Conservation (phyloP, 768 basidiomycete genomes). For the Macrolepiota fuliginosa region DNA sequence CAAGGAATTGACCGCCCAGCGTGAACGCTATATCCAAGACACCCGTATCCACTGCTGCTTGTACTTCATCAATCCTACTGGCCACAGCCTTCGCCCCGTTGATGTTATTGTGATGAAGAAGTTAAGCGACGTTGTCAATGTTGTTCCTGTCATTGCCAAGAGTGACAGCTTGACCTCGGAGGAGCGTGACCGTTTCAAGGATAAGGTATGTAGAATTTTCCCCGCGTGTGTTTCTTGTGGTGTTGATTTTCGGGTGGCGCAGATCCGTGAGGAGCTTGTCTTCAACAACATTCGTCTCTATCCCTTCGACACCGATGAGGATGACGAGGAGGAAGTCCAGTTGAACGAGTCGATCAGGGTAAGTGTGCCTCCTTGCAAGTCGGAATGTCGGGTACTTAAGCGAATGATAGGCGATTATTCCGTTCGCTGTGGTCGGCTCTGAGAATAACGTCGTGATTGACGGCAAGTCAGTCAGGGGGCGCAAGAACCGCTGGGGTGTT, state of each 20-base stretch:
- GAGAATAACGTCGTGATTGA: constrained; percentile 94
- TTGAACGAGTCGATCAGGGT: constrained; percentile 91
- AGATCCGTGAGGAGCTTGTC: constrained; percentile 92
- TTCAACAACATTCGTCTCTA: constrained; percentile 93
- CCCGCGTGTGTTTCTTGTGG: background rate
- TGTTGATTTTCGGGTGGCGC: constrained; percentile 15
- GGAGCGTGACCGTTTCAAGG: constrained; percentile 91
- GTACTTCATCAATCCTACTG: constrained; percentile 99
- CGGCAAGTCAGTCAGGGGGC: constrained; percentile 91
- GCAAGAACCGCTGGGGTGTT: constrained; percentile 98
- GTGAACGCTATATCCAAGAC: constrained; percentile 97
- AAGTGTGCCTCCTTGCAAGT: constrained; percentile 25
- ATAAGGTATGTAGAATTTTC: constrained; percentile 54
- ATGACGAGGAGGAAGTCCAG: constrained; percentile 87
- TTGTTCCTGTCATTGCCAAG: constrained; percentile 99
- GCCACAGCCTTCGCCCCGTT: constrained; percentile 92
- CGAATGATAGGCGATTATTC: constrained; percentile 77
- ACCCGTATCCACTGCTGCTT: constrained; percentile 98
- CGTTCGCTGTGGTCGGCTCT: constrained; percentile 97
- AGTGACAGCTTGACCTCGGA: constrained; percentile 91
- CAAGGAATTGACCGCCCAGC: constrained; percentile 98
- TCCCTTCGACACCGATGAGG: constrained; percentile 96
- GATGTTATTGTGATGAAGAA: constrained; percentile 99
- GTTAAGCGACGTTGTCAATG: constrained; percentile 97
- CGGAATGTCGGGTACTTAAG: constrained; percentile 5